phyloP scores from a whole-genome alignment of 306 rosid genomes.

The Vachellia pachyceras region DNA sequence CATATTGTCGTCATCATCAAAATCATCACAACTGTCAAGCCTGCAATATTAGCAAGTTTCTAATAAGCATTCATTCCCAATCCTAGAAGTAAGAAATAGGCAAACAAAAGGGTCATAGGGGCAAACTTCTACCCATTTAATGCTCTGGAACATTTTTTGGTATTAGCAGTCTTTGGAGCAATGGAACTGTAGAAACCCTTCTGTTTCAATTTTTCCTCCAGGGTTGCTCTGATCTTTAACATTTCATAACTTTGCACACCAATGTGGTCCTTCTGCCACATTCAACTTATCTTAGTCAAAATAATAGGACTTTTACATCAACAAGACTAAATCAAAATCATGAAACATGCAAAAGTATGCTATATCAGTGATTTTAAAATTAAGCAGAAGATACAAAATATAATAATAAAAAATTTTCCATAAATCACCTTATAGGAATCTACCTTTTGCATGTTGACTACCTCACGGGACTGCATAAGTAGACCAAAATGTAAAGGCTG shows the following conservation, averaged over 20 bases:
- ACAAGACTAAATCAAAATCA: constrained; percentile 19
- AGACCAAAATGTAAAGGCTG: constrained; percentile 10
- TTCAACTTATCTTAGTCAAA: constrained; percentile 39
- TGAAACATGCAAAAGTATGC: constrained; percentile 8
- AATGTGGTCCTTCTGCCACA: constrained; percentile 64
- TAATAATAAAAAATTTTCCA: constrained; percentile 5
- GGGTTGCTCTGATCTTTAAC: constrained; percentile 83
- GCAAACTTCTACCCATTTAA: constrained; percentile 67
- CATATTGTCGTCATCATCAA: constrained; percentile 72
- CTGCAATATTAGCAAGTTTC: constrained; percentile 49
- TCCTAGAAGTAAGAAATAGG: constrained; percentile 29
- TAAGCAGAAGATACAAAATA: constrained; percentile 16
- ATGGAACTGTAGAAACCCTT: constrained; percentile 61
- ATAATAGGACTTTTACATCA: constrained; percentile 17
- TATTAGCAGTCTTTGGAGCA: constrained; percentile 56
- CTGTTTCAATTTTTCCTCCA: constrained; percentile 76
- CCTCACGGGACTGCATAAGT: constrained; percentile 41
- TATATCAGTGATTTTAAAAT: constrained; percentile 4
- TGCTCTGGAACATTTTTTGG: constrained; percentile 56
- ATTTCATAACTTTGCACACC: constrained; percentile 75
- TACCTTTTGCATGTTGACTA: constrained; percentile 40
- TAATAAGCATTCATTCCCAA: constrained; percentile 31
- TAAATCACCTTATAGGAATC: constrained; percentile 62
- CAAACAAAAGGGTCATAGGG: constrained; percentile 8
- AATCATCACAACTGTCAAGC: constrained; percentile 80